Evolutionary conservation across 768 basidiomycete genomes (phyloP).

Genomic region (Mycena belliarum): DNA sequence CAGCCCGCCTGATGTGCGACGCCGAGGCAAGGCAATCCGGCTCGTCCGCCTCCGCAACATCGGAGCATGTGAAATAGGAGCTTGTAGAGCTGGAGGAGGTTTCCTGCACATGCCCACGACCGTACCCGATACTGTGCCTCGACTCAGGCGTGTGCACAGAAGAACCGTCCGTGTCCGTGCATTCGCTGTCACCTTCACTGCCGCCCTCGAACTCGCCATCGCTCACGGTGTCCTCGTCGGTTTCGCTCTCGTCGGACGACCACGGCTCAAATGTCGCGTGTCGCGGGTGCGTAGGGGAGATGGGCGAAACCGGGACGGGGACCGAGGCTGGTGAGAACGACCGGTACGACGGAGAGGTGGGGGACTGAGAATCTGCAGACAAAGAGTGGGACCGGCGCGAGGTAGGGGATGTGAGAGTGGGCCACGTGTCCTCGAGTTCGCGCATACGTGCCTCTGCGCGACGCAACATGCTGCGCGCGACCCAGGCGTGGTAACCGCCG

Average conservation of each 20-base stretch:
- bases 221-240: neutral
- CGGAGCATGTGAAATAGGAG: conserved; percentile 20
- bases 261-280: conserved; percentile 20
- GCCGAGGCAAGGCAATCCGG: neutral
- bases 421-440: conserved; percentile 29
- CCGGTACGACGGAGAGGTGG: neutral
- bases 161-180: conserved; percentile 18
- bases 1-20: conserved; percentile 11
- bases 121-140: conserved; percentile 13
- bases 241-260: conserved; percentile 13
- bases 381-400: neutral
- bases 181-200: neutral
- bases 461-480: conserved; percentile 54
- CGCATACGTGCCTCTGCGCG: conserved; percentile 44
- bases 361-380: neutral
- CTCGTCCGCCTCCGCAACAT: neutral
- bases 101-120: conserved; percentile 4
- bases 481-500: conserved; percentile 55
- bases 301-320: conserved; percentile 8
- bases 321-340: conserved; percentile 5
- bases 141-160: conserved; percentile 24
- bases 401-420: neutral
- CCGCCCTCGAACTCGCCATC: neutral
- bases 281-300: conserved; percentile 2
- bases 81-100: conserved; percentile 13